Base-by-base conservation (phyloP, 2,329 filamentous ascomycete species). In the Chaetomium sp. region DNA sequence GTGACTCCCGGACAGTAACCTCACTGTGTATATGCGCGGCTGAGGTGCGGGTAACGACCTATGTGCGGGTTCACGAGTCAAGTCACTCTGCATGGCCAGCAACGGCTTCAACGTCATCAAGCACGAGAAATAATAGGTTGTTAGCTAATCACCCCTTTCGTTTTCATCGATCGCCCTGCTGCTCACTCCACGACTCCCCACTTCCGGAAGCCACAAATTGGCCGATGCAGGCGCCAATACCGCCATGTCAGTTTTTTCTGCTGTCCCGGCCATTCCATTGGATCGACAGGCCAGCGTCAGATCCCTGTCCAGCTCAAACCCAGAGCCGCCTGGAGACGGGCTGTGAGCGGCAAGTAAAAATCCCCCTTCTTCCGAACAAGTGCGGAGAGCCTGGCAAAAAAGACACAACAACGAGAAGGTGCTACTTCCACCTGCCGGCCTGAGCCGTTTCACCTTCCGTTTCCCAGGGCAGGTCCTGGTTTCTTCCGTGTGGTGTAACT, bases 321-420 rank as follows among this genome's bases (percentile, higher is more conserved):
- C 61, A 63, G 69, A 70, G 69, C 69, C 69, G 63, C 68, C 50
- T 68, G 27, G 51, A 66, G 60, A 60, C 49, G 38, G 45, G 54
- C 60, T 61, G 54, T 61, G 54, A 51, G 47, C 61, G 63, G 60
- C 60, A 61, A 38, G 29, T 25, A 57, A 60, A 42, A 47, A 56
- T 27, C 47, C 29, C 29, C 47, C 47, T 45, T 21, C 42, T 33
- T 45, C 45, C 12, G 85, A 90, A 71, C 87, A 92, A 80, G 93
- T 93, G 67, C 94, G 45, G 54, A 57, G 6, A 31, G 47, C 31
- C 47, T 12, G 27, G 23, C 56, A 31, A 25, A 21, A 21, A 21
- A 13, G 4, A 47, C 38, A 12, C 19, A 35, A 13, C 54, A 38
- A 49, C 3, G 16, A 49, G n/a, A 7, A n/a, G 12, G 33, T 38